A percentile compares a stretch with the other conserved stretches of the same genome.
phyloP scores from a whole-genome alignment of 208 protist genomes.

The Leishmania aethiopica region DNA sequence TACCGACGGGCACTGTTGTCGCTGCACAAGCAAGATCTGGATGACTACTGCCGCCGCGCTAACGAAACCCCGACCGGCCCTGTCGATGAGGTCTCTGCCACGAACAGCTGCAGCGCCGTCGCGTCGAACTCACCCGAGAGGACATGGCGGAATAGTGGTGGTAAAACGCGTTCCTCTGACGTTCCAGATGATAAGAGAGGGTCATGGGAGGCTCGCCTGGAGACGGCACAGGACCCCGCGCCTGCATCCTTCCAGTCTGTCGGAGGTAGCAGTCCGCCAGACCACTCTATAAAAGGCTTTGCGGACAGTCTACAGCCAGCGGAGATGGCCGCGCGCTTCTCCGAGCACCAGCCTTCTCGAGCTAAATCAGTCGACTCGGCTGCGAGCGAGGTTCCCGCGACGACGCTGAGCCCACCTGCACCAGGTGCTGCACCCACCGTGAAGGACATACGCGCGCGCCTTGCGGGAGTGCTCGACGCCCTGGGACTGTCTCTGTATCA shows the following conservation, averaged over 20 bases:
- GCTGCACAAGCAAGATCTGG: constrained; percentile 34
- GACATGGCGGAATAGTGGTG: neutral
- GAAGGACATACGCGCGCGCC: constrained; percentile 48
- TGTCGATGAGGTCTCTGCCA: neutral
- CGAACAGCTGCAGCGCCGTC: neutral
- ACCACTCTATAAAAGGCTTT: neutral
- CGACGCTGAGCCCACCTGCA: neutral
- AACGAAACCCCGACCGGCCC: neutral
- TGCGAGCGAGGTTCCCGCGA: neutral
- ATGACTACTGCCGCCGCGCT: constrained; percentile 9
- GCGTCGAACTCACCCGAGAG: neutral
- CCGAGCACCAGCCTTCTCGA: too few relatives aligned
- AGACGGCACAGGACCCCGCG: neutral
- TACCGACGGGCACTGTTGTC: constrained; percentile 84
- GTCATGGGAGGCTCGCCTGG: neutral
- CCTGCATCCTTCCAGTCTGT: neutral
- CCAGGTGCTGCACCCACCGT: constrained; percentile 20
- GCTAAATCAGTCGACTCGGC: neutral
- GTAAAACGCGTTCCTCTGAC: neutral
- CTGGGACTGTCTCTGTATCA: constrained; percentile 78
- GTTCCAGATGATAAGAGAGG: neutral
- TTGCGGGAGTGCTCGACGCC: constrained; percentile 81
- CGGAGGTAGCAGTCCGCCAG: neutral
- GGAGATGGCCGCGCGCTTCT: neutral
- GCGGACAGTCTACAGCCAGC: neutral